Evolutionary conservation across 208 protist genomes (phyloP).

Genomic region (Trypanosoma rangeli): DNA sequence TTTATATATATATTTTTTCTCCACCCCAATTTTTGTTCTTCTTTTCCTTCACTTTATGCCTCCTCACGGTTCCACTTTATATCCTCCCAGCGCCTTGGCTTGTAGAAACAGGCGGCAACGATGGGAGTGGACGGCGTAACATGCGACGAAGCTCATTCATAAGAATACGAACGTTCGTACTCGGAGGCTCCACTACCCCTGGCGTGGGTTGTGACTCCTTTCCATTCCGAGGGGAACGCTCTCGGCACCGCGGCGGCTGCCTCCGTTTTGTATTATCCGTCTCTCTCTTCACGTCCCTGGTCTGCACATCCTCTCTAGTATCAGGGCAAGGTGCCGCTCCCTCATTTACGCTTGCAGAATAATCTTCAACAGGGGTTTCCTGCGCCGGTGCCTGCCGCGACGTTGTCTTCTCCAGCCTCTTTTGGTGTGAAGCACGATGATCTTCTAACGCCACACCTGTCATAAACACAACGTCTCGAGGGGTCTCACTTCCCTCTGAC

Average conservation of each 20-base stretch:
- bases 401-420: not conserved
- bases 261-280: not conserved
- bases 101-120: constrained; percentile 39
- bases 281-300: not conserved
- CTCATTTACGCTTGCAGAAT: not conserved
- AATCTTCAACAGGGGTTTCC: not conserved
- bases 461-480: constrained; percentile 31
- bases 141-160: constrained; percentile 77
- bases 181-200: constrained; percentile 42
- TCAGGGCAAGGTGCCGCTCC: not conserved
- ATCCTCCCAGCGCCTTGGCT: not conserved
- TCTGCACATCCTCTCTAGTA: not conserved
- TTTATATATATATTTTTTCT: no score
- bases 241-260: not conserved
- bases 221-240: not conserved
- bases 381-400: not conserved
- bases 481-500: not conserved
- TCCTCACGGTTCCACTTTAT: not conserved
- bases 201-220: constrained; percentile 4
- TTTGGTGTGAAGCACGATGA: not conserved
- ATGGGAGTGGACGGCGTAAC: constrained; percentile 74
- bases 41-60: not conserved
- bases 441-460: constrained; percentile 28
- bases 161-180: constrained; percentile 72
- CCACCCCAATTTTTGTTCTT: no score